phyloP scores from a whole-genome alignment of 768 basidiomycete species.

The Cystobasidium tubakii region DNA sequence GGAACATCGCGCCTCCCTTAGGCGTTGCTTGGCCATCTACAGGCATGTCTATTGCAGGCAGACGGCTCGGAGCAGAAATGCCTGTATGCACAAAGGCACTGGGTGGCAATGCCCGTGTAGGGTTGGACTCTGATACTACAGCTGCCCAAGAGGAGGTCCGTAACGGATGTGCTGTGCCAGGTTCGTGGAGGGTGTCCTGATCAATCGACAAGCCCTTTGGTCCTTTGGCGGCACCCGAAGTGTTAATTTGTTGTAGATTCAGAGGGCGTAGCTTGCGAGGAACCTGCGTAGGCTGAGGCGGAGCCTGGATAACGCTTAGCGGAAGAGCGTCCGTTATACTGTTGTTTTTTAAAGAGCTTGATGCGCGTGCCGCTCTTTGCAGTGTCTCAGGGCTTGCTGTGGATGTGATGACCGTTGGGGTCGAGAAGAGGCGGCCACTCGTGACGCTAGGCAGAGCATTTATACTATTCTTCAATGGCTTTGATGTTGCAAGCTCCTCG shows the following conservation, averaged over 20 bases:
- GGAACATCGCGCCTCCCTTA: slow-evolving; percentile 53
- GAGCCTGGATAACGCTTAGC: background rate
- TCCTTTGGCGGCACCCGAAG: background rate
- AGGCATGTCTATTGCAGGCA: no score
- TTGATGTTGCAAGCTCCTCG: background rate
- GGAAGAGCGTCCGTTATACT: background rate
- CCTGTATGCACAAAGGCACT: background rate
- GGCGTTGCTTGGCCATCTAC: background rate
- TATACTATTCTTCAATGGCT: background rate
- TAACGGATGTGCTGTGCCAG: background rate
- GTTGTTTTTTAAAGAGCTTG: background rate
- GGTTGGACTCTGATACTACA: background rate
- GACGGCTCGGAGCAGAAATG: background rate
- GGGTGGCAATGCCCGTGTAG: background rate
- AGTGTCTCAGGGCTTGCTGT: no score
- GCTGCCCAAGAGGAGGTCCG: background rate
- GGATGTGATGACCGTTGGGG: background rate
- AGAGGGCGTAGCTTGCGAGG: background rate
- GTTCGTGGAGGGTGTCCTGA: background rate
- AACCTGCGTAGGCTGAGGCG: background rate
- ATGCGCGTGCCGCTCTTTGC: no score
- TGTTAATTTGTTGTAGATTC: background rate
- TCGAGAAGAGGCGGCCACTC: background rate
- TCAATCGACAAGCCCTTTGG: background rate
- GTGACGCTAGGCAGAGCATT: background rate